These are phyloP conservation scores for Flaveria brownii DNA, from an alignment of 129 eudicot genomes.

Conservation along the genomic window DNA sequence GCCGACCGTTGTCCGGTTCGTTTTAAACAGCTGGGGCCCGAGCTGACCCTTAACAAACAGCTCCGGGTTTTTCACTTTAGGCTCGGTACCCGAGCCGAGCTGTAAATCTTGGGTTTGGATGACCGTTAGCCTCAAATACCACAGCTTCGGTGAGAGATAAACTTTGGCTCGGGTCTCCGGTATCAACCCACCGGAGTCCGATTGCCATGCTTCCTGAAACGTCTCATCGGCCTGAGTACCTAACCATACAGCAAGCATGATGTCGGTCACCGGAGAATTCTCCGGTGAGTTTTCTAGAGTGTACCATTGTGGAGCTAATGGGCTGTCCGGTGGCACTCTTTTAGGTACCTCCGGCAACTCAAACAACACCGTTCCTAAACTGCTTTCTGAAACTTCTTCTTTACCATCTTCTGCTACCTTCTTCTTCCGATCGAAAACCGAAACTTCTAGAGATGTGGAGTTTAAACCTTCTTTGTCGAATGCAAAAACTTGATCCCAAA, in stretches of 20 bases:
- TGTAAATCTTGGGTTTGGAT: conserved; percentile 95
- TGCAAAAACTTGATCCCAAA: conserved; percentile 90
- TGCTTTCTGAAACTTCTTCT: conserved; percentile 39
- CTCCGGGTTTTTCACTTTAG: conserved; percentile 57
- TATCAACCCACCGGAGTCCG: conserved; percentile 85
- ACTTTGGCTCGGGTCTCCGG: conserved; percentile 94
- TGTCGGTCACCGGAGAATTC: conserved; percentile 48
- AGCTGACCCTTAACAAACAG: conserved; percentile 81
- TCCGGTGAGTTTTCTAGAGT: conserved; percentile 54
- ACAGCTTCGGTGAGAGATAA: conserved; percentile 83
- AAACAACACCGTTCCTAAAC: conserved; percentile 72
- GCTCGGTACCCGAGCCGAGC: conserved; percentile 63
- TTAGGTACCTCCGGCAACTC: conserved; percentile 84
- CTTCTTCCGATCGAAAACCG: conserved; percentile 51
- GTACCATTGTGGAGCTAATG: conserved; percentile 95
- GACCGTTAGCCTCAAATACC: conserved; percentile 93
- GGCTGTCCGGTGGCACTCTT: conserved; percentile 92
- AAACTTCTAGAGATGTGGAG: conserved; percentile 68
- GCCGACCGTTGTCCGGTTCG: conserved; percentile 62
- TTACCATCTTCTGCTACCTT: conserved; percentile 45
- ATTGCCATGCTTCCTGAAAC: conserved; percentile 96
- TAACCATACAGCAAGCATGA: conserved; percentile 90
- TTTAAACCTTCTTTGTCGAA: conserved; percentile 79
- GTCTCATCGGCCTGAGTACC: conserved; percentile 96
- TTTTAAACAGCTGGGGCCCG: conserved; percentile 74